Percentiles rank a stretch among this genome's conserved stretches.
phyloP scores from a whole-genome alignment of 2,329 filamentous ascomycete genomes.

The Madurella mycetomatis region DNA sequence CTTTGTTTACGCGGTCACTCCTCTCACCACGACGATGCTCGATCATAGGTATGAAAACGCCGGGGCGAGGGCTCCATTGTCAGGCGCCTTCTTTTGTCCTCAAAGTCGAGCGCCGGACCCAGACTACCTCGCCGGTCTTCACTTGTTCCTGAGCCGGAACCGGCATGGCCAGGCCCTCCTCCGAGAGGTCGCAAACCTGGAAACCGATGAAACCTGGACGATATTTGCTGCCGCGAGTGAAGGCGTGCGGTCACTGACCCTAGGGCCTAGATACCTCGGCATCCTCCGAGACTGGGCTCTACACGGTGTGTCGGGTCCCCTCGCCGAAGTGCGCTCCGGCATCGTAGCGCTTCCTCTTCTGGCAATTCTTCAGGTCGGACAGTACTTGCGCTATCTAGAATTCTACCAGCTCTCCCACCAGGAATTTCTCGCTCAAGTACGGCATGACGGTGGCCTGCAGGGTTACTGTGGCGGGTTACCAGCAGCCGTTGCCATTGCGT shows the following conservation, averaged over 20 bases:
- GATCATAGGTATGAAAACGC: not conserved
- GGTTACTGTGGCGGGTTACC: constrained; percentile 1
- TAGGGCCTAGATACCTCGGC: constrained; percentile 1
- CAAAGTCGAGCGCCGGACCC: constrained; percentile 1
- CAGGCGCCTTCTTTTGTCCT: constrained; percentile 7
- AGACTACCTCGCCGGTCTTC: constrained; percentile 1
- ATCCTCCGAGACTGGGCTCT: constrained; percentile 2
- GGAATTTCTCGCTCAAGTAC: not conserved
- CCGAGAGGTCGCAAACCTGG: not conserved
- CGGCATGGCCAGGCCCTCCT: constrained; percentile 1
- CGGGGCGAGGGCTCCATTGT: not conserved
- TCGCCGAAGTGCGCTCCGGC: not conserved
- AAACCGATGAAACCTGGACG: not conserved
- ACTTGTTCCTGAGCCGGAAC: constrained; percentile 5
- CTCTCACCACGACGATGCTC: not conserved
- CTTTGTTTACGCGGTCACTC: too few relatives aligned
- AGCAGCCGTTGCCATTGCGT: constrained; percentile 7
- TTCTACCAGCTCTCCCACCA: not conserved
- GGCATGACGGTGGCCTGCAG: not conserved
- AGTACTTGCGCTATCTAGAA: constrained; percentile 4
- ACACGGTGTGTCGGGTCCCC: not conserved
- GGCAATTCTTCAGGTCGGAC: not conserved
- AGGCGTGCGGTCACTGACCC: not conserved
- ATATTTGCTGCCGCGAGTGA: not conserved
- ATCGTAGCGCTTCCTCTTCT: constrained; percentile 3